A percentile compares a stretch with the other conserved stretches of the same genome.
Conservation (phyloP, 1,139 yeast species). For the Debaryomyces sp. region DNA sequence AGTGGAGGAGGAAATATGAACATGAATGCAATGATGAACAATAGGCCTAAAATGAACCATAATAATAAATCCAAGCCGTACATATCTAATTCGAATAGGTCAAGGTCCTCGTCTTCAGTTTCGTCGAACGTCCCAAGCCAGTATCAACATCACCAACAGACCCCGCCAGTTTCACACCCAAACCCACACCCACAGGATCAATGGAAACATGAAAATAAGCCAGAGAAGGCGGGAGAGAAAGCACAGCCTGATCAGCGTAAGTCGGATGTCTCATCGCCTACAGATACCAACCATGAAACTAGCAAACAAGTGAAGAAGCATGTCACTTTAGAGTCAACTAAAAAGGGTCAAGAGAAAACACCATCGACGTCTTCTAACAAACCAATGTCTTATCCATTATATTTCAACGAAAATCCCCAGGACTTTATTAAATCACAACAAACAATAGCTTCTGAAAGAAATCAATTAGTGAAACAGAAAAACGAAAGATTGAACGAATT, state of each 20-base stretch:
- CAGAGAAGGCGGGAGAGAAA: background rate
- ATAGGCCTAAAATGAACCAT: constrained; percentile 8
- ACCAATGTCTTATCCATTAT: constrained; percentile 20
- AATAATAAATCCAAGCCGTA: constrained; percentile 8
- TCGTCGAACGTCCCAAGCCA: background rate
- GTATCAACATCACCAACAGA: background rate
- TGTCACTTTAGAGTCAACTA: background rate
- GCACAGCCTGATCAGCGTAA: background rate
- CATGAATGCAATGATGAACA: constrained; percentile 8
- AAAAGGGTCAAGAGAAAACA: background rate
- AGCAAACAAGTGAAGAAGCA: background rate
- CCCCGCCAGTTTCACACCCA: background rate
- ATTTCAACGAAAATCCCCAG: constrained; percentile 19
- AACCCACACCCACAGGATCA: background rate
- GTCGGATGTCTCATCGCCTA: background rate
- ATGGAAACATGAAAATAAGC: background rate
- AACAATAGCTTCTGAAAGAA: constrained; percentile 11
- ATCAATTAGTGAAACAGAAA: constrained; percentile 13
- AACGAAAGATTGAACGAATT: constrained; percentile 18
- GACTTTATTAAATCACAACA: constrained; percentile 16
- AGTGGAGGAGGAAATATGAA: constrained; percentile 8
- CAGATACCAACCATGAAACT: background rate
- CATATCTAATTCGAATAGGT: background rate
- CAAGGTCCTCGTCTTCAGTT: constrained; percentile 1
- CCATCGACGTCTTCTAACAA: background rate